Evolutionary conservation across 2,329 filamentous ascomycete genomes (phyloP), one percentile per base, ranked within the genome.

Genomic region (Zopfia rhizophila): DNA sequence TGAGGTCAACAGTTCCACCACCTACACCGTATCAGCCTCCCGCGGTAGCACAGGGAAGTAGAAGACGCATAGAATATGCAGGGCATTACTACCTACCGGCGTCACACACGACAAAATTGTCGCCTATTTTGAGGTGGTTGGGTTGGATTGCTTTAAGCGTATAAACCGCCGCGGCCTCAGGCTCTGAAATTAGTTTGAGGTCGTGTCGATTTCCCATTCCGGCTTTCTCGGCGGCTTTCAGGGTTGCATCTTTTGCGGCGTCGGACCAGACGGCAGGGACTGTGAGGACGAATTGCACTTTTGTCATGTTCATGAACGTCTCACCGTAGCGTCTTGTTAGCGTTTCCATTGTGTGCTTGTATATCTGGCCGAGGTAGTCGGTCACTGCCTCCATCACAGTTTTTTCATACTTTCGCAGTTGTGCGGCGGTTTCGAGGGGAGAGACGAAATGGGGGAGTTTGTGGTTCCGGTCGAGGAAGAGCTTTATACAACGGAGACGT

Each of bases 251-350:
- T 74, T 92, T 93, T n/a, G 89, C 90, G 0, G 87, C 83, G 66
- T 94, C 90, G 17, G 85, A 90, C 90, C 90, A 94, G 6, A 93
- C 88, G 6, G 90, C 90, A 6, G 90, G 90, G 38, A 89, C 90
- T 1, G 89, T 93, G 43, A 94, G 77, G 36, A 93, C 88, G 59
- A 90, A 92, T 51, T 92, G 85, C 27, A 91, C 85, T 59, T 85
- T 85, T 4, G 88, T 91, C 6, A 82, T 84, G 5, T 82, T 81
- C 84, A 92, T 90, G 61, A 93, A 92, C 0, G 84, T 85, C 71
- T 89, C 86, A 58, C 89, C 89, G 63, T 91, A 92, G 33, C 88
- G 78, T 49, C 86, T 78, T 1, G 83, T 88, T 53, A 93, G 76
- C 0, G 86, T 90, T 63, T 91, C 86, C 82, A 91, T 90, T 24